Percentiles rank a stretch among this genome's conserved stretches.
Evolutionary conservation across 2,329 filamentous ascomycete species (phyloP).

Genomic region (Ceratocystis huliohia): DNA sequence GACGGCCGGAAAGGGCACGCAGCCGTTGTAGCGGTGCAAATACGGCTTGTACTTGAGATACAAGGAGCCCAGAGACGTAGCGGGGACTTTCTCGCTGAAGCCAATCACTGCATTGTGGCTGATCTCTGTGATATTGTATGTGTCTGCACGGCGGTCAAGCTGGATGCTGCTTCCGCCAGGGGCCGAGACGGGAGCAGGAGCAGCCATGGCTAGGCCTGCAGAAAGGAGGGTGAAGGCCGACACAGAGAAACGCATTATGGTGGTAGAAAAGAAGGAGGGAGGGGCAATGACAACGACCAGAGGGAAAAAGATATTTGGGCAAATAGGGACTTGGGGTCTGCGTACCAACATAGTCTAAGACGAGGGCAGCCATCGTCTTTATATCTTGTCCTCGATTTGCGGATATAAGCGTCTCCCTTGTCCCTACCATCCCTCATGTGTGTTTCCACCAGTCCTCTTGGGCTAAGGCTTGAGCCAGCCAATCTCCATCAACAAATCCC

Average conservation of each 20-base stretch:
- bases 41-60: slow-evolving; percentile 30
- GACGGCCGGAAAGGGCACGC: slow-evolving; percentile 50
- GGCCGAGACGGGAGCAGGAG: slow-evolving; percentile 1
- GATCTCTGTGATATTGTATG: slow-evolving; percentile 23
- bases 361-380: not conserved
- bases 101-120: slow-evolving; percentile 27
- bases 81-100: slow-evolving; percentile 27
- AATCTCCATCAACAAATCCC: not conserved
- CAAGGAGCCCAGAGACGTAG: slow-evolving; percentile 25
- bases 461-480: not conserved
- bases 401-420: not conserved
- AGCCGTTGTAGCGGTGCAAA: slow-evolving; percentile 39
- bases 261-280: not conserved
- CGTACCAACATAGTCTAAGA: not conserved
- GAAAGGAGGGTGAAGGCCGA: slow-evolving; percentile 8
- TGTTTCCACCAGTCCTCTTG: not conserved
- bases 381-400: not conserved
- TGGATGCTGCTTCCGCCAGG: not conserved
- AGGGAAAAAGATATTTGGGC: not conserved
- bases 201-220: slow-evolving; percentile 9
- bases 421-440: not conserved
- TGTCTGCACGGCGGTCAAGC: slow-evolving; percentile 17
- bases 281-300: not conserved
- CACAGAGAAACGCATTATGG: slow-evolving; percentile 13
- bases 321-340: not conserved